Percentiles rank a stretch among this genome's conserved stretches.
These are phyloP conservation scores for Toxoplasma gondii DNA, from an alignment of 169 alveolate genomes.

Conservation along the genomic window DNA sequence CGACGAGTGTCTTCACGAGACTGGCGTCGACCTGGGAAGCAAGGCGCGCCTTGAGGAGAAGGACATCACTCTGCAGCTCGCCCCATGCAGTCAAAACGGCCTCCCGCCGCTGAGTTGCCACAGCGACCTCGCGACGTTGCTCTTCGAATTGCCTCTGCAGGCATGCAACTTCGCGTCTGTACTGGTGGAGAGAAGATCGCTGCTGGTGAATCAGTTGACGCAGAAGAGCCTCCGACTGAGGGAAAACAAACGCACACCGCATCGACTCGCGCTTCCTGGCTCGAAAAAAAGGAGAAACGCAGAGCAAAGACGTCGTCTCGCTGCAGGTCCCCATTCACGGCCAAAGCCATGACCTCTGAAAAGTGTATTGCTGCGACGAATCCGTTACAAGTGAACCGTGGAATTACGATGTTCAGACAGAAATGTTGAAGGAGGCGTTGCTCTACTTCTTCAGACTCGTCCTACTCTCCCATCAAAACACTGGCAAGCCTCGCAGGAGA, in stretches of 20 bases:
- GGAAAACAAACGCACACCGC: neutral
- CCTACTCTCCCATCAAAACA: too few species aligned
- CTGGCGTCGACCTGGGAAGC: neutral
- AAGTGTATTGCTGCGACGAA: too few species aligned
- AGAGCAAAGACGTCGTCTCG: too few species aligned
- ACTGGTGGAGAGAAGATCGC: neutral
- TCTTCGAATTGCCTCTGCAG: neutral
- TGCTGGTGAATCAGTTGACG: conserved; percentile 16
- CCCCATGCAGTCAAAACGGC: neutral
- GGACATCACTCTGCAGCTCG: neutral
- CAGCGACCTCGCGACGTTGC: neutral
- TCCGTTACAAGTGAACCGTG: neutral
- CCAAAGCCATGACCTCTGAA: too few species aligned
- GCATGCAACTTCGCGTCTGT: neutral
- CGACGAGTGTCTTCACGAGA: neutral
- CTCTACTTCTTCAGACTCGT: too few species aligned
- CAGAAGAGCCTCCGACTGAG: conserved; percentile 31
- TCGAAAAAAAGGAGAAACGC: neutral
- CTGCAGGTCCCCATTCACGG: too few species aligned
- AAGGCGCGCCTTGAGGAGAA: conserved; percentile 1
- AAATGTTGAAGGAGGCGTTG: too few species aligned
- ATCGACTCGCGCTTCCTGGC: too few species aligned
- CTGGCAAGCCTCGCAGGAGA: too few species aligned
- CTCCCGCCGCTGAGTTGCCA: neutral
- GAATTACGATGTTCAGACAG: neutral